Percentiles rank a stretch among this genome's conserved stretches.
Conservation (phyloP, 2,329 filamentous ascomycete genomes). For the Pseudogymnoascus sp. region DNA sequence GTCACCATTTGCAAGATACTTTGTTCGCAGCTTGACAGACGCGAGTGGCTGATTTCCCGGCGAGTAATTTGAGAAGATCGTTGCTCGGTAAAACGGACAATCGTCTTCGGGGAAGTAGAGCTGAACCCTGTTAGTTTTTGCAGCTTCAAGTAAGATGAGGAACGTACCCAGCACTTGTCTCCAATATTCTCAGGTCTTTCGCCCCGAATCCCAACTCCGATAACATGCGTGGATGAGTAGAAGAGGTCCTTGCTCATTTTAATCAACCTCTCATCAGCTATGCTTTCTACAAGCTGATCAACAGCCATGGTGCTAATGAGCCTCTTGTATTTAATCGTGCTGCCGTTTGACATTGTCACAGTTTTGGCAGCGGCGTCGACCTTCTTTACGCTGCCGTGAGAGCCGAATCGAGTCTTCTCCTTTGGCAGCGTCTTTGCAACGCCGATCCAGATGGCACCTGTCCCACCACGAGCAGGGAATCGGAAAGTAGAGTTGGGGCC, state of each 20-base stretch:
- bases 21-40: conserved; percentile 76
- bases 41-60: conserved; percentile 91
- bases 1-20: conserved; percentile 78
- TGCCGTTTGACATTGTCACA: conserved; percentile 76
- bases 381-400: conserved; percentile 74
- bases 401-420: conserved; percentile 86
- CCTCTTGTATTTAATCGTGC: conserved; percentile 83
- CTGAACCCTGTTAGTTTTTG: conserved; percentile 34
- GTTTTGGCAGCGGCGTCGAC: conserved; percentile 80
- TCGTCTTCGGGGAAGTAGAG: conserved; percentile 98
- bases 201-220: conserved; percentile 91
- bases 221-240: conserved; percentile 96
- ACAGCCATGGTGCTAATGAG: conserved; percentile 95
- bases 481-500: conserved; percentile 97
- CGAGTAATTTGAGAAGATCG: conserved; percentile 99
- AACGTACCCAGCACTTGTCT: conserved; percentile 92
- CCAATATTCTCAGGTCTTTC: conserved; percentile 89
- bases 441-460: conserved; percentile 97
- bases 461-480: conserved; percentile 92
- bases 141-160: not conserved
- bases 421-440: conserved; percentile 88
- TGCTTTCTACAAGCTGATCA: conserved; percentile 77
- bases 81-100: conserved; percentile 98
- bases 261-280: conserved; percentile 80
- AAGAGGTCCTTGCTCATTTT: conserved; percentile 81